These are phyloP conservation scores for Fusarium veterinarium DNA, from an alignment of 2,329 filamentous ascomycete species.

Conservation along the genomic window DNA sequence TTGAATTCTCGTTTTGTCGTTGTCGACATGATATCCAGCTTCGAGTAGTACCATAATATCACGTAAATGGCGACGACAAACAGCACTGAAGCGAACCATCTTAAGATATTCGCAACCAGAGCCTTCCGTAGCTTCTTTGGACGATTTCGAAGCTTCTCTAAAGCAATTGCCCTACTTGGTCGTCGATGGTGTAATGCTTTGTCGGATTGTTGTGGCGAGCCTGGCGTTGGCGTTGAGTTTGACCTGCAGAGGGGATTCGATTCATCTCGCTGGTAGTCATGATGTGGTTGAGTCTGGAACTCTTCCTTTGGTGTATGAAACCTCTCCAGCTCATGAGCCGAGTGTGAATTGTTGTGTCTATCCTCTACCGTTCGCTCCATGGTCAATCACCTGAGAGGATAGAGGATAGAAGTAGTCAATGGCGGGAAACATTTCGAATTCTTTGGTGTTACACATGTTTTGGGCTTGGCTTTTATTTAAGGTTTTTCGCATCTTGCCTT, in stretches of 20 bases:
- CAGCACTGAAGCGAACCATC: constrained; percentile 33
- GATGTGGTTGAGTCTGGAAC: neutral
- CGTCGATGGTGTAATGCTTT: neutral
- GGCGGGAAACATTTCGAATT: neutral
- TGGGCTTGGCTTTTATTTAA: constrained; percentile 13
- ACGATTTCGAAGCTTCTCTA: constrained; percentile 9
- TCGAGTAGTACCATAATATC: constrained; percentile 33
- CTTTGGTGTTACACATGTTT: neutral
- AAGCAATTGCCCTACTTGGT: neutral
- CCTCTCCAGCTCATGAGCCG: constrained; percentile 13
- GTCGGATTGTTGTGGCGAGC: neutral
- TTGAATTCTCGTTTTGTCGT: constrained; percentile 56
- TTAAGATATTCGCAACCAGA: constrained; percentile 17
- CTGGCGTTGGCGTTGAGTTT: neutral
- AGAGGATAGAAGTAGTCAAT: neutral
- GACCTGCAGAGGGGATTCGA: constrained; percentile 14
- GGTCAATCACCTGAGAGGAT: neutral
- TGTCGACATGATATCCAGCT: constrained; percentile 28
- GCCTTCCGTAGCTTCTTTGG: constrained; percentile 23
- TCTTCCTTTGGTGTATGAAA: neutral
- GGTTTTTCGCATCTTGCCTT: constrained; percentile 1
- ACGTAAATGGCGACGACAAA: constrained; percentile 33
- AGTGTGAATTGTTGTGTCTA: neutral
- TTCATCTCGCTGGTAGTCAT: constrained; percentile 9
- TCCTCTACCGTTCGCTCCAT: neutral